These are phyloP conservation scores for Rhodotorula glutinis DNA, from an alignment of 1,284 basidiomycete genomes.

Conservation along the genomic window DNA sequence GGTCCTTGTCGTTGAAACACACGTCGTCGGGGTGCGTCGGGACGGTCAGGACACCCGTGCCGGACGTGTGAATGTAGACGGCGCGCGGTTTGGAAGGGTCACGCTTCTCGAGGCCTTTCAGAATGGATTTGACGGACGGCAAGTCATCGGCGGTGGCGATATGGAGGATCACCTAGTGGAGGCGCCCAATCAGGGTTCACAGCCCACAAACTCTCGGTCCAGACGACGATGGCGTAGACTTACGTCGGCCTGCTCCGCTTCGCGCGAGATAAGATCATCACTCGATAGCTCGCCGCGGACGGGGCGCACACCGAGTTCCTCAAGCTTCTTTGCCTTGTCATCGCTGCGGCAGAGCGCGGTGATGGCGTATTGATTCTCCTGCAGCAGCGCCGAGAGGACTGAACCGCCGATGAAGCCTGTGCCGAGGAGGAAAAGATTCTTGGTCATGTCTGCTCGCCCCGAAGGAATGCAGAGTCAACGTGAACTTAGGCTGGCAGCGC, in stretches of 20 bases:
- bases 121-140: constrained; percentile 31
- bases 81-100: constrained; percentile 7
- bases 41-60: constrained; percentile 29
- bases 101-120: constrained; percentile 29
- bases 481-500: too few species aligned
- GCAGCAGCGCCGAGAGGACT: constrained; percentile 16
- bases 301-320: constrained; percentile 23
- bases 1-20: constrained; percentile 26
- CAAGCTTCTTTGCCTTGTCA: constrained; percentile 25
- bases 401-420: constrained; percentile 35
- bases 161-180: constrained; percentile 30
- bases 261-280: constrained; percentile 24
- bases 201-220: too few species aligned
- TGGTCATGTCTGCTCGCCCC: neutral
- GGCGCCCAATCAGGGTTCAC: neutral
- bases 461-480: neutral
- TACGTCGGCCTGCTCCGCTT: constrained; percentile 25
- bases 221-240: too few species aligned
- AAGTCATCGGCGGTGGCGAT: constrained; percentile 37
- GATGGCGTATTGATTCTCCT: constrained; percentile 16
- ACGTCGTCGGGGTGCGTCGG: constrained; percentile 14
- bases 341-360: constrained; percentile 20
- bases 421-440: constrained; percentile 25
- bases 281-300: constrained; percentile 21
- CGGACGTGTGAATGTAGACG: constrained; percentile 36